Evolutionary conservation across 306 rosid species (phyloP), one percentile per base, ranked within the genome.

Genomic region (Gillenia trifoliata): DNA sequence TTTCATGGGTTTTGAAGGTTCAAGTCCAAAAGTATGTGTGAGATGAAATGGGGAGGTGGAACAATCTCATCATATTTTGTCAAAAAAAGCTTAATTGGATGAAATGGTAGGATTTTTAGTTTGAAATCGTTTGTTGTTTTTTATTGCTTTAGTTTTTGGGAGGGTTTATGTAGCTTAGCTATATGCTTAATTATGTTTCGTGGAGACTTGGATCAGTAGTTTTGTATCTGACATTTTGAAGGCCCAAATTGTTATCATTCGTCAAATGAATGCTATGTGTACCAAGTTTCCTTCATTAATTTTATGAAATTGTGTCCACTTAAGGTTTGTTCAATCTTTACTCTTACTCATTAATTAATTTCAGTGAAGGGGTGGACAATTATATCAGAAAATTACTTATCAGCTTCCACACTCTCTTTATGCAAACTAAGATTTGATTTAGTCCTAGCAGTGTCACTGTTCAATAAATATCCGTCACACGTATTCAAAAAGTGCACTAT

Each of bases 101-200:
- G 69, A 69, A 71, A 72, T 80, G 84, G 80, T 86, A 82, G 77
- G 79, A 70, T 69, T 79, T 73, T 54, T 71, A 62, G 68, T 52
- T 72, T 83, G 76, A 54, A 70, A 75, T 80, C 30, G 65, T 75
- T 75, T 57, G 56, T 79, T 69, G 61, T 79, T 54, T 52, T 72
- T 72, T 52, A 20, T 50, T 66, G 40, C 41, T 61, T 64, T 45
- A 38, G 63, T 52, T 47, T 64, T 72, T 71, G 77, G 34, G 77
- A 64, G 36, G 74, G 40, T 74, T 62, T 66, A 74, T 52, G 77
- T 25, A 34, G 41, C 36, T 29, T 64, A 60, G 28, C 56, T 56
- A 64, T 64, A 17, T n/a, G 76, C 73, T 28, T 57, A 6, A 36
- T 55, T 8, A 62, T 54, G 77, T 36, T n/a, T 69, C 73, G 63